Percentiles rank a stretch among this genome's conserved stretches.
Evolutionary conservation across 495 filamentous ascomycete species (phyloP).

Genomic region (Talaromyces stipitatus): DNA sequence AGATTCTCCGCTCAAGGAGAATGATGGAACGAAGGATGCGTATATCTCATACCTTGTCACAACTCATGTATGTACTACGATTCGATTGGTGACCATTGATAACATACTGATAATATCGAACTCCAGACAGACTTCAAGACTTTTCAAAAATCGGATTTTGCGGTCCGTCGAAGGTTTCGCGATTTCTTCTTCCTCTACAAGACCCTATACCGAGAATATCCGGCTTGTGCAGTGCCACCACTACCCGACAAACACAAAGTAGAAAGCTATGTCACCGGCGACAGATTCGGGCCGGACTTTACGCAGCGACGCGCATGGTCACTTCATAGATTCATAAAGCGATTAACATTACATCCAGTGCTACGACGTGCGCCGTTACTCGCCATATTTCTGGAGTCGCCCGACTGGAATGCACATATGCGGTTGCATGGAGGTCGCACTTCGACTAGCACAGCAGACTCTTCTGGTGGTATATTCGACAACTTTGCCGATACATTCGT

Average conservation of each 20-base stretch:
- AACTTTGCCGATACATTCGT: constrained; percentile 93
- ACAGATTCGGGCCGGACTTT: constrained; percentile 91
- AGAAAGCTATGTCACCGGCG: constrained; percentile 84
- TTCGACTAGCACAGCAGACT: constrained; percentile 43
- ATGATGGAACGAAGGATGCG: constrained; percentile 94
- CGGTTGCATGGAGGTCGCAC: constrained; percentile 58
- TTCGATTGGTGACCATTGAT: background rate
- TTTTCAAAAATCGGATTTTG: constrained; percentile 71
- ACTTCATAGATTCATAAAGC: constrained; percentile 83
- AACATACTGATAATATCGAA: background rate
- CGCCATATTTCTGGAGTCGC: constrained; percentile 81
- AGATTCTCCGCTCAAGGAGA: constrained; percentile 77
- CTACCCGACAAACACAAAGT: constrained; percentile 98
- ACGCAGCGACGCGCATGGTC: constrained; percentile 85
- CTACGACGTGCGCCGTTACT: constrained; percentile 77
- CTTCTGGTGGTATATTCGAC: constrained; percentile 71
- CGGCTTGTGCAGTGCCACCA: constrained; percentile 85
- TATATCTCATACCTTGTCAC: constrained; percentile 94
- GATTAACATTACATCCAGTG: constrained; percentile 79
- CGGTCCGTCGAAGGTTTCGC: constrained; percentile 83
- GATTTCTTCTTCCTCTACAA: constrained; percentile 98
- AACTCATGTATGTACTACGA: constrained; percentile 59
- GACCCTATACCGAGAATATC: constrained; percentile 75
- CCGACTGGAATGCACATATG: constrained; percentile 97
- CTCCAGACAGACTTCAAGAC: constrained; percentile 91